These are phyloP conservation scores for Xylona heveae DNA, from an alignment of 495 filamentous ascomycete species.

Conservation along the genomic window DNA sequence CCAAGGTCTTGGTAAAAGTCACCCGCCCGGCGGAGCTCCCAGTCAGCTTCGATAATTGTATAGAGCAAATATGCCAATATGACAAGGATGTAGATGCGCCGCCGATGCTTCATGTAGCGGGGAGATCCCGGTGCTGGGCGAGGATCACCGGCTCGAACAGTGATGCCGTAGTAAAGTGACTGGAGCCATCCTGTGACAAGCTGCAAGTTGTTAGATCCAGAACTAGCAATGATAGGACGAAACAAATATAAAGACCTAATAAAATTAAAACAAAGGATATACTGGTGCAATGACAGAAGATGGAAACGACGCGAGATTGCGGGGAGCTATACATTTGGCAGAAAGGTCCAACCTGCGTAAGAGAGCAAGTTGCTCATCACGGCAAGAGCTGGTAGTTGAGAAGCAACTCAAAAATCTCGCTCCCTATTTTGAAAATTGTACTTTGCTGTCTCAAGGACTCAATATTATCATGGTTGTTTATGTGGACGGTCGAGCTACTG, in stretches of 20 bases:
- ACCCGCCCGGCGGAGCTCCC: conserved; percentile 42
- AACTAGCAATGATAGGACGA: conserved; percentile 2
- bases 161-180: conserved; percentile 65
- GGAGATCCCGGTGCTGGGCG: conserved; percentile 53
- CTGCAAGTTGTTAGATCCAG: conserved; percentile 18
- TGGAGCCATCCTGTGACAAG: conserved; percentile 64
- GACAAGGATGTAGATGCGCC: conserved; percentile 61
- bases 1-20: conserved; percentile 62
- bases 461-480: no score
- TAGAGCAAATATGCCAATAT: conserved; percentile 71
- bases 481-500: no score
- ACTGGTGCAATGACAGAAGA: conserved; percentile 9
- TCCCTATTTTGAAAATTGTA: no score
- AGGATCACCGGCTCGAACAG: conserved; percentile 77
- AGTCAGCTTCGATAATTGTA: conserved; percentile 84
- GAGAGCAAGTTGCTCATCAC: conserved; percentile 35
- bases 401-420: no score
- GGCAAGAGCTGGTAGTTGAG: no score
- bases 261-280: conserved; percentile 5
- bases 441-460: no score
- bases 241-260: background rate
- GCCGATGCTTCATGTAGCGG: conserved; percentile 47
- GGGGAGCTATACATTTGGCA: conserved; percentile 37
- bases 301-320: no score
- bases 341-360: conserved; percentile 57